A percentile compares a stretch with the other conserved stretches of the same genome.
Conservation (phyloP, 371 early-diverging fungal genomes). For the Mortierella sp. region DNA sequence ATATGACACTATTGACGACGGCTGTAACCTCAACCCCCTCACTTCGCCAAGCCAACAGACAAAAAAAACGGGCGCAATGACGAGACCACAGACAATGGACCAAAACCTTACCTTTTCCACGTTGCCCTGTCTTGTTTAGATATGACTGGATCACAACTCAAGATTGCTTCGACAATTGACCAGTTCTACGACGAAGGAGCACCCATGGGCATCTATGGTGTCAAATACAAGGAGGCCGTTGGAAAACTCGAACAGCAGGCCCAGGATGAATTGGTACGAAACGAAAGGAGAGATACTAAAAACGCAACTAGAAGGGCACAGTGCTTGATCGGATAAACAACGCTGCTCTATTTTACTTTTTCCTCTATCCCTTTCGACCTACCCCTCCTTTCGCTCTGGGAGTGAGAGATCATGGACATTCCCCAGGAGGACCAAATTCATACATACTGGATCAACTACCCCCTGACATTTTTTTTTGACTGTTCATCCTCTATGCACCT, state of each 20-base stretch:
- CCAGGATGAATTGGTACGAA: constrained; percentile 75
- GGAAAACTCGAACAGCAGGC: constrained; percentile 87
- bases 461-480: constrained; percentile 27
- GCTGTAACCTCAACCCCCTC: background rate
- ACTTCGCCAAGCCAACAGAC: background rate
- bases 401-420: background rate
- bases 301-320: too few species aligned
- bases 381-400: background rate
- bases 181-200: constrained; percentile 74
- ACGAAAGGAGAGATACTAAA: too few species aligned
- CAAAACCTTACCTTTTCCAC: background rate
- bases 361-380: background rate
- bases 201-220: constrained; percentile 66
- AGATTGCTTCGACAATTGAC: constrained; percentile 85
- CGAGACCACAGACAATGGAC: background rate
- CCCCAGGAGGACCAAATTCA: background rate
- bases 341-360: background rate
- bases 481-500: constrained; percentile 1
- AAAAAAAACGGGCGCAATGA: background rate
- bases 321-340: background rate
- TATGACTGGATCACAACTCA: constrained; percentile 87
- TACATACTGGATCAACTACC: background rate
- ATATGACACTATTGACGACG: background rate
- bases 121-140: constrained; percentile 55
- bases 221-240: constrained; percentile 82